Percentiles rank a stretch among this genome's conserved stretches.
phyloP scores from a whole-genome alignment of 2,329 filamentous ascomycete genomes.

The Diaporthe vexans region DNA sequence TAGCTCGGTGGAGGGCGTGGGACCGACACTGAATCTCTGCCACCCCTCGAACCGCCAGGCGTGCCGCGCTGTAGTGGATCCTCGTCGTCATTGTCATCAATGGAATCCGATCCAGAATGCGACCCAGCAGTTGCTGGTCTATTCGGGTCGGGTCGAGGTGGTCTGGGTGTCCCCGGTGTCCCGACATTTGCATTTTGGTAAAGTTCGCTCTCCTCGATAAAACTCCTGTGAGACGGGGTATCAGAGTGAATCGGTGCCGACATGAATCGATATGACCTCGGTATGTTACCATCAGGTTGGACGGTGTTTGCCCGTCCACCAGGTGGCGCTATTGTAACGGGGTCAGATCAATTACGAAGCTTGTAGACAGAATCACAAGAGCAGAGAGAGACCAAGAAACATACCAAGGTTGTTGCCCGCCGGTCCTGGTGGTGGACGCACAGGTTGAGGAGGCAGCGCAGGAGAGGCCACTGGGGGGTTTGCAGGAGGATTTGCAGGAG shows the following conservation, averaged over 20 bases:
- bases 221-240: slow-evolving; percentile 43
- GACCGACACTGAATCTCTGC: neutral
- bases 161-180: slow-evolving; percentile 44
- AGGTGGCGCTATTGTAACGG: neutral
- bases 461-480: slow-evolving; percentile 15
- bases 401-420: neutral
- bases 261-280: slow-evolving; percentile 6
- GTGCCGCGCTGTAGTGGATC: slow-evolving; percentile 4
- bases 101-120: neutral
- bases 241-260: slow-evolving; percentile 35
- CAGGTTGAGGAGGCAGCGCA: neutral
- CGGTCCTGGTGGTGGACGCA: neutral
- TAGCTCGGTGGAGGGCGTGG: slow-evolving; percentile 23
- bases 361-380: neutral
- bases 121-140: neutral
- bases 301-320: slow-evolving; percentile 14
- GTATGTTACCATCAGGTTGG: slow-evolving; percentile 1
- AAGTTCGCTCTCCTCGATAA: slow-evolving; percentile 47
- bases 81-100: slow-evolving; percentile 14
- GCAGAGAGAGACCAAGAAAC: neutral
- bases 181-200: slow-evolving; percentile 44
- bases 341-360: neutral
- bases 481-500: neutral
- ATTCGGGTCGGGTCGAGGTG: neutral
- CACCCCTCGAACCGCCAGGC: neutral